A percentile compares a stretch with the other conserved stretches of the same genome.
Evolutionary conservation across 352 stramenopile genomes (phyloP).

Genomic region (Phytophthora kernoviae): DNA sequence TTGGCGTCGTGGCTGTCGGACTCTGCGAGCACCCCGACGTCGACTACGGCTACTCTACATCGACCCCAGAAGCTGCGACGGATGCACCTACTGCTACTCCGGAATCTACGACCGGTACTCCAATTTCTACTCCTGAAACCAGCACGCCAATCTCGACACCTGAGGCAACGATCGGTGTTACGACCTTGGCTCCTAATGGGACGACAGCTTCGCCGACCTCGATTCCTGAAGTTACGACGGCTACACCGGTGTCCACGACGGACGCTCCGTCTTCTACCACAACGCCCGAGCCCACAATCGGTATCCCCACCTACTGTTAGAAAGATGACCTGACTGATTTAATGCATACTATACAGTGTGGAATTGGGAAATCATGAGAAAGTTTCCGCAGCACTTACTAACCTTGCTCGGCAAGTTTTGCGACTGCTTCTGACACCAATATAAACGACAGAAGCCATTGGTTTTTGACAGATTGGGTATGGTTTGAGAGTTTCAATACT

Average conservation of each 20-base stretch:
- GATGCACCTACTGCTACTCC: neutral
- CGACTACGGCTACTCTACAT: neutral
- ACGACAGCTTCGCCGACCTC: neutral
- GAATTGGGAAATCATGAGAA: too few species aligned
- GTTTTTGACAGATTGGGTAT: neutral
- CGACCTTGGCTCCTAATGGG: neutral
- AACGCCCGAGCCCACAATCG: conserved; percentile 8
- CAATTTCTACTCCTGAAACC: neutral
- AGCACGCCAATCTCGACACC: neutral
- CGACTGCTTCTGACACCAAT: too few species aligned
- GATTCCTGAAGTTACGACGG: neutral
- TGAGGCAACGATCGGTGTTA: neutral
- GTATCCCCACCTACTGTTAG: conserved; percentile 13
- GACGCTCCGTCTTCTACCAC: neutral
- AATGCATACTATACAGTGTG: too few species aligned
- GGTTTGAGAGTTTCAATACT: neutral
- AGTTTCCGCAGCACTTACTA: too few species aligned
- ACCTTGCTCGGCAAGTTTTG: too few species aligned
- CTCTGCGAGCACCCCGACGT: neutral
- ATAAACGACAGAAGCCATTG: conserved; percentile 10
- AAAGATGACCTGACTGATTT: neutral
- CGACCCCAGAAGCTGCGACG: neutral
- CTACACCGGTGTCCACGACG: neutral
- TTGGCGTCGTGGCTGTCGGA: neutral
- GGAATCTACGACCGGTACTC: neutral